Evolutionary conservation across 371 early-diverging fungal genomes (phyloP), one percentile per base, ranked within the genome.

Genomic region (Haplosporangium sp.): DNA sequence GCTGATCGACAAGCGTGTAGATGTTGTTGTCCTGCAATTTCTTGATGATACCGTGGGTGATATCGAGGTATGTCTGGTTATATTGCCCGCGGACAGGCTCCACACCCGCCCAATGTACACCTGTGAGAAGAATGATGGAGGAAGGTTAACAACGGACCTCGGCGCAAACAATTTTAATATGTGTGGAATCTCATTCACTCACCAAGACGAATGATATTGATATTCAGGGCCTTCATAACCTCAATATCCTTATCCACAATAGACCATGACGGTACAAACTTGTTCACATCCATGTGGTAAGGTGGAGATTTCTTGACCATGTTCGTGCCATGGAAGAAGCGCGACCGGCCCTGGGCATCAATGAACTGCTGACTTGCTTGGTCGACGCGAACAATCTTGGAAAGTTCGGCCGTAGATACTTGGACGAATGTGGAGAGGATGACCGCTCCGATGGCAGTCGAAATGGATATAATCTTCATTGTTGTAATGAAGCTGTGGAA

Each of bases 51-150:
- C 62, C 57, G 12, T 80, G 29, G 29, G 29, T 29, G 18, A 82
- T 81, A 12, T 84, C 84, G 16, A 89, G 48, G 45, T 86, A 89
- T 0, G 84, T 84, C 45, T 81, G 69, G 45, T 85, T 85, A 69
- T 86, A 86, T 59, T 77, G 71, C 5, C 87, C 89, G 11, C 86
- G 83, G 9, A 76, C 83, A 41, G 89, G 89, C 53, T 89, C 89
- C 37, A 82, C 85, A 21, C 89, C 89, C 21, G 89, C 85, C 89
- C 89, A 89, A 59, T 85, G 84, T 36, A 79, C 80, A 23, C 80
- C 80, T 62, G 50, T 0, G 51, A 5, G 29, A 16, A 13, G 13
- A 11, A 37, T 5, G 43, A 23, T 29, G 29, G 29, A 29, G 29
- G 29, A 29, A 4, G 29, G 4, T 29, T 29, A 29, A 29, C 29